These are phyloP conservation scores for Aspergillus vadensis DNA, from an alignment of 2,329 filamentous ascomycete genomes.

Conservation along the genomic window DNA sequence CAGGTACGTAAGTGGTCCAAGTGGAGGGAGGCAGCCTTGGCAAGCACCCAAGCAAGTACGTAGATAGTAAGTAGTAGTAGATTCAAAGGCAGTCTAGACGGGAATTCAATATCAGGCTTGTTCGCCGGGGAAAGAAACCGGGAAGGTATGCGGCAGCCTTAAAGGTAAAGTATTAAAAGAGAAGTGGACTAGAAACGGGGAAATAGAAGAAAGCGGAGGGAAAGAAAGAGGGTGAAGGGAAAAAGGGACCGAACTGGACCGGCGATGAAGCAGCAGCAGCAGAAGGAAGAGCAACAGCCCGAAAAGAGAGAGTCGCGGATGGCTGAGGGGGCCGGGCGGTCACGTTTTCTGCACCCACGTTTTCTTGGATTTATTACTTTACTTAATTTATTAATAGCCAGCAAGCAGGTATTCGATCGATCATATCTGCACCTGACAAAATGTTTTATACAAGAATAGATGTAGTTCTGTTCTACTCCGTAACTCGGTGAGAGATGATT, in stretches of 20 bases:
- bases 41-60: not conserved
- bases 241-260: not conserved
- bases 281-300: not conserved
- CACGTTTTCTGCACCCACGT: conserved; percentile 17
- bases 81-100: not conserved
- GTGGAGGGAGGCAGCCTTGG: conserved; percentile 9
- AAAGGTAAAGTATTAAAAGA: not conserved
- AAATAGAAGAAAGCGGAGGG: not conserved
- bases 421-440: too few relatives aligned
- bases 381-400: not conserved
- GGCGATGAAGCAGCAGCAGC: not conserved
- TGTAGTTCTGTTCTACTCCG: too few relatives aligned
- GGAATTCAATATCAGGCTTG: not conserved
- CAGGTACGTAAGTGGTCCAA: conserved; percentile 11
- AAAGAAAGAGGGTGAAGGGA: conserved; percentile 11
- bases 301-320: not conserved
- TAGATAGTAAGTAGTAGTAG: not conserved
- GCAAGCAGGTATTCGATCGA: not conserved
- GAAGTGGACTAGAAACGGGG: not conserved
- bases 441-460: too few relatives aligned
- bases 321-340: conserved; percentile 9
- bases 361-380: not conserved
- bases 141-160: not conserved
- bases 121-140: not conserved
- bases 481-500: too few relatives aligned